These are phyloP conservation scores for Hanseniaspora singularis DNA, from an alignment of 805 yeast genomes.

Conservation along the genomic window DNA sequence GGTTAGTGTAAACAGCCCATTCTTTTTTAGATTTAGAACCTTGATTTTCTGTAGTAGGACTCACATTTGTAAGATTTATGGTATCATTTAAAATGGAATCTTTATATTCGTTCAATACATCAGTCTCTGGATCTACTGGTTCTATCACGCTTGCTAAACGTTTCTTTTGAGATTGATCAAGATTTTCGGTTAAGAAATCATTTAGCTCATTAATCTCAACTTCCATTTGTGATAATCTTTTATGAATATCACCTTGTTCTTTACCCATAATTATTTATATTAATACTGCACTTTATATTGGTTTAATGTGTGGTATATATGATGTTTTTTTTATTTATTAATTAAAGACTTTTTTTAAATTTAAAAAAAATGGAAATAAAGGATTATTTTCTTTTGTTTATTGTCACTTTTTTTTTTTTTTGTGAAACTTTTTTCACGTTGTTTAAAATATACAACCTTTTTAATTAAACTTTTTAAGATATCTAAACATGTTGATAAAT, in stretches of 20 bases:
- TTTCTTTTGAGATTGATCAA: constrained; percentile 20
- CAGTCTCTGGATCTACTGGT: no score
- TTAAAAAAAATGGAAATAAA: no score
- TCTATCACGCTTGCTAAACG: constrained; percentile 4
- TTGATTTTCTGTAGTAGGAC: not conserved
- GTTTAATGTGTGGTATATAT: no score
- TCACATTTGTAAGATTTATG: not conserved
- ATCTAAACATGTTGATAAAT: no score
- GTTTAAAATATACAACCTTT: no score
- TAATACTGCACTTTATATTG: no score
- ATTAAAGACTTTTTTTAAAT: no score
- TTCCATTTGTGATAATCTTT: constrained; percentile 29
- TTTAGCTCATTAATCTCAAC: constrained; percentile 28
- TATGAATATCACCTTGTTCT: constrained; percentile 19
- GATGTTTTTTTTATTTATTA: no score
- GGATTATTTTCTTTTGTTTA: no score
- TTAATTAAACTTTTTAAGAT: no score
- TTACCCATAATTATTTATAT: not conserved
- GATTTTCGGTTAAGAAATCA: constrained; percentile 27
- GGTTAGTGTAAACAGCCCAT: constrained; percentile 14
- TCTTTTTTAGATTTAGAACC: not conserved
- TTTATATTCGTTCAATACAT: not conserved
- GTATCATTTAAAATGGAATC: constrained; percentile 2
- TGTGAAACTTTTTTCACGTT: no score
- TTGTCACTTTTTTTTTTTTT: no score